Evolutionary conservation across 768 basidiomycete genomes (phyloP).

Genomic region (Leccinum fibrillosum): DNA sequence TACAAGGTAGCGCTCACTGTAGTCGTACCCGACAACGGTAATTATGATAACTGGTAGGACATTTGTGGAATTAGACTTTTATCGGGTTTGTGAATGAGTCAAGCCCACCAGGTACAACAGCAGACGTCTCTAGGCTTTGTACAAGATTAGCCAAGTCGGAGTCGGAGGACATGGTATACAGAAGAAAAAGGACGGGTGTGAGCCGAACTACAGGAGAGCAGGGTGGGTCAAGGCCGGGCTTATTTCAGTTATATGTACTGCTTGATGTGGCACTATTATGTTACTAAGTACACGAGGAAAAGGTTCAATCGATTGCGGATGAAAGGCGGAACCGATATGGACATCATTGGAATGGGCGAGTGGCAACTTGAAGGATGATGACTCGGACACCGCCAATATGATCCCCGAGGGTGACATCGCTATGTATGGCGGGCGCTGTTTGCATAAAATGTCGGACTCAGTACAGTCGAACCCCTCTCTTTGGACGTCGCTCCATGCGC

Average conservation of each 20-base stretch:
- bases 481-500: background rate
- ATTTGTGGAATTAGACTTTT: background rate
- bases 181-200: background rate
- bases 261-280: background rate
- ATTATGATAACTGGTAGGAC: slow-evolving; percentile 3
- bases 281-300: background rate
- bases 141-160: background rate
- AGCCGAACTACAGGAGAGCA: background rate
- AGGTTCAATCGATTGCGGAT: background rate
- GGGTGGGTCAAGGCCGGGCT: background rate
- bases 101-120: background rate
- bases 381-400: background rate
- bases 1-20: slow-evolving; percentile 1
- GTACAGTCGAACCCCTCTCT: background rate
- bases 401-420: background rate
- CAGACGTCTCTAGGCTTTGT: background rate
- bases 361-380: background rate
- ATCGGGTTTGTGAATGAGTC: background rate
- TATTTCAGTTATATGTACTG: background rate
- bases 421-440: background rate
- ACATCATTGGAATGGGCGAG: background rate
- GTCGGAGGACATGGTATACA: background rate
- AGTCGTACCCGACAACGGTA: slow-evolving; percentile 13
- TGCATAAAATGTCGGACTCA: background rate
- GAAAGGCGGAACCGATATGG: background rate